Evolutionary conservation across 192 early-diverging fungal species (phyloP).

Genomic region (Funneliformis geosporum): DNA sequence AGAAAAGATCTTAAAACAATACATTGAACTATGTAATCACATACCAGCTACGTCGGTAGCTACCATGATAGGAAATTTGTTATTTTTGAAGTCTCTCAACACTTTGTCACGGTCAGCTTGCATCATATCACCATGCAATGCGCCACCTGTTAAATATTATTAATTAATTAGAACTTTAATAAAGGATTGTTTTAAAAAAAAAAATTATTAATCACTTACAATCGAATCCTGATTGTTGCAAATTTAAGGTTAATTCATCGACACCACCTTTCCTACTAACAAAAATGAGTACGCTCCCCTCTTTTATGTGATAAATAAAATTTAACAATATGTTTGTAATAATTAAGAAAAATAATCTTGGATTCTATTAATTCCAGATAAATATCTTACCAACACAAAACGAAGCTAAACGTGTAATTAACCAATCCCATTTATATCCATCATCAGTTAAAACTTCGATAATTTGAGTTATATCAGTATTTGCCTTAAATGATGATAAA

Average conservation of each 20-base stretch:
- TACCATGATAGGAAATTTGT: constrained; percentile 60
- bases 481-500: constrained; percentile 48
- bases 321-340: constrained; percentile 8
- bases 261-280: constrained; percentile 73
- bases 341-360: too few species aligned
- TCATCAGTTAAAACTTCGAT: constrained; percentile 67
- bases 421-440: constrained; percentile 74
- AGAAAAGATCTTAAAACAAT: not conserved
- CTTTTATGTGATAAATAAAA: constrained; percentile 24
- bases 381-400: constrained; percentile 54
- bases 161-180: not conserved
- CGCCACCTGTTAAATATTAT: constrained; percentile 40
- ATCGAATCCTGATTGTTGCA: constrained; percentile 57
- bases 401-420: constrained; percentile 54
- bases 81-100: constrained; percentile 65
- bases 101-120: constrained; percentile 78
- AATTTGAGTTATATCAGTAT: constrained; percentile 75
- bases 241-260: constrained; percentile 65
- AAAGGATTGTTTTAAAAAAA: not conserved
- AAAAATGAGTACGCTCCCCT: constrained; percentile 78
- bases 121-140: constrained; percentile 78
- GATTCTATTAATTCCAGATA: not conserved
- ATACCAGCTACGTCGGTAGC: constrained; percentile 66
- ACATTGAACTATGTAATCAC: constrained; percentile 3
- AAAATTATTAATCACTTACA: constrained; percentile 45